Conservation (phyloP, 352 stramenopile species). For the Globisporangium abappressorium region DNA sequence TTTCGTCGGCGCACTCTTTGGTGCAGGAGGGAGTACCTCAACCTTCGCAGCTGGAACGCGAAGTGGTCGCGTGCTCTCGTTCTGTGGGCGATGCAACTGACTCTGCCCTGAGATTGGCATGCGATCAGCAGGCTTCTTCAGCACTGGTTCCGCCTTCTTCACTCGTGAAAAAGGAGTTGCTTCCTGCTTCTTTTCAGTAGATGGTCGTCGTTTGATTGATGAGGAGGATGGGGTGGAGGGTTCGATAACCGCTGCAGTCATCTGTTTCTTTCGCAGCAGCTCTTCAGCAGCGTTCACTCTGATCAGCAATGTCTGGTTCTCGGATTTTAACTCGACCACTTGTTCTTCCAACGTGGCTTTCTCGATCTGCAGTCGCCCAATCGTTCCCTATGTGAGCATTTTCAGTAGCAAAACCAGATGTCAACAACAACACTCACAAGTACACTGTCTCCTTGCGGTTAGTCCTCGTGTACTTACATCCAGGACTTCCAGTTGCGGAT, state of each 20-base stretch:
- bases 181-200: slow-evolving; percentile 3
- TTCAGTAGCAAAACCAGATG: background rate
- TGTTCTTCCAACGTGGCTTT: slow-evolving; percentile 29
- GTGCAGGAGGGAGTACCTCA: background rate
- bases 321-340: slow-evolving; percentile 22
- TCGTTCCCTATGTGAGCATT: slow-evolving; percentile 22
- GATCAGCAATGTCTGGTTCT: slow-evolving; percentile 21
- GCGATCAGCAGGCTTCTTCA: slow-evolving; percentile 7
- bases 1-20: slow-evolving; percentile 12
- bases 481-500: slow-evolving; percentile 8
- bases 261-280: slow-evolving; percentile 9
- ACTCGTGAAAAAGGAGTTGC: background rate
- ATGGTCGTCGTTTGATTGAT: background rate
- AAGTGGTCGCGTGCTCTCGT: background rate
- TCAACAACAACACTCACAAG: background rate
- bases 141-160: background rate
- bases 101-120: background rate
- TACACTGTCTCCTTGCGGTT: background rate
- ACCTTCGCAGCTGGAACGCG: slow-evolving; percentile 1
- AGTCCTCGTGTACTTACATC: slow-evolving; percentile 5
- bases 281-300: slow-evolving; percentile 10
- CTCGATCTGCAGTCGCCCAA: slow-evolving; percentile 24
- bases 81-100: slow-evolving; percentile 5
- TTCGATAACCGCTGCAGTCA: background rate
- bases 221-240: background rate